These are phyloP conservation scores for Gynandropsis gynandra DNA, from an alignment of 345 rosid species.

Conservation along the genomic window DNA sequence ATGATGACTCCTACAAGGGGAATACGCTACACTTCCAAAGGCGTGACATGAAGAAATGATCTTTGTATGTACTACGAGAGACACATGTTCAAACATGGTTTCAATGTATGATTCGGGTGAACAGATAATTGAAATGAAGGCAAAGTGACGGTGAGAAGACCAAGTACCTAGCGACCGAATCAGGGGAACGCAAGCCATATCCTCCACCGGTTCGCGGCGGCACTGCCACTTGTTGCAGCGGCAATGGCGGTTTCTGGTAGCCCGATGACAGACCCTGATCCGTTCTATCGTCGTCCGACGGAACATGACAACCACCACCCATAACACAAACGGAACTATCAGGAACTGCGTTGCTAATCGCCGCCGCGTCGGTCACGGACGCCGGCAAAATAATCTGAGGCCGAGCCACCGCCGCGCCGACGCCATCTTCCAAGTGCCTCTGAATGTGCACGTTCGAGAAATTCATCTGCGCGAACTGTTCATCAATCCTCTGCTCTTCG, in stretches of 20 bases:
- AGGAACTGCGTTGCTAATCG: slow-evolving; percentile 14
- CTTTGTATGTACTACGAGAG: no score
- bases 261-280: slow-evolving; percentile 45
- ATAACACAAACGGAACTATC: slow-evolving; percentile 21
- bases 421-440: slow-evolving; percentile 33
- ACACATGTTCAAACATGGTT: not conserved
- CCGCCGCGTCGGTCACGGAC: slow-evolving; percentile 12
- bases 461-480: slow-evolving; percentile 52
- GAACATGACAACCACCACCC: slow-evolving; percentile 21
- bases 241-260: slow-evolving; percentile 66
- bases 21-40: no score
- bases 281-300: slow-evolving; percentile 57
- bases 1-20: no score
- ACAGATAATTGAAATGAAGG: not conserved
- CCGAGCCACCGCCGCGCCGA: slow-evolving; percentile 17
- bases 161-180: slow-evolving; percentile 62
- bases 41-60: no score
- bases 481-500: slow-evolving; percentile 43
- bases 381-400: slow-evolving; percentile 30
- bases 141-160: not conserved
- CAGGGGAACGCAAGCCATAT: slow-evolving; percentile 56
- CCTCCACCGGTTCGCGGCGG: slow-evolving; percentile 36
- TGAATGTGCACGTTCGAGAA: slow-evolving; percentile 33
- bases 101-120: not conserved
- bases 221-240: slow-evolving; percentile 38